These are phyloP conservation scores for Penicillium sclerotiorum DNA, from an alignment of 2,329 filamentous ascomycete species.

Conservation along the genomic window DNA sequence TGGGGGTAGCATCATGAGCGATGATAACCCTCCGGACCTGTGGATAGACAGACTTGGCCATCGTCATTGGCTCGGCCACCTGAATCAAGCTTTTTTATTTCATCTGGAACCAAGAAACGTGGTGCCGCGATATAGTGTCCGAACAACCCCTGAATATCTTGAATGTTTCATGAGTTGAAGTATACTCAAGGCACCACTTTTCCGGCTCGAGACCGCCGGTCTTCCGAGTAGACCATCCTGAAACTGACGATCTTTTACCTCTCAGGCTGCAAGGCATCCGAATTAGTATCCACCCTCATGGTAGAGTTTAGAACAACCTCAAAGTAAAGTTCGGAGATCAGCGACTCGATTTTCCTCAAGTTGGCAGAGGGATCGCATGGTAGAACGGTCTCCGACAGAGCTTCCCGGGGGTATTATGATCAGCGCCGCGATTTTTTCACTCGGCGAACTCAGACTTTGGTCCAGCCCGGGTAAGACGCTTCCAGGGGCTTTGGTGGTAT, in stretches of 20 bases:
- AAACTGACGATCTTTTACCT: neutral
- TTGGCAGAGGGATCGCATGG: neutral
- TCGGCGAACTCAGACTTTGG: too few relatives aligned
- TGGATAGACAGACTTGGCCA: slow-evolving; percentile 9
- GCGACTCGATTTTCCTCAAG: neutral
- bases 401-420: too few relatives aligned
- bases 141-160: neutral
- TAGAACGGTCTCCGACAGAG: too few relatives aligned
- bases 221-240: neutral
- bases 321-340: neutral
- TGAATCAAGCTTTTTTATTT: neutral
- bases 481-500: too few relatives aligned
- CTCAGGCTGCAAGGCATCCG: too few relatives aligned
- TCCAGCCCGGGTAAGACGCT: too few relatives aligned
- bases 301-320: neutral
- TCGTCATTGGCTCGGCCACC: slow-evolving; percentile 12
- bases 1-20: neutral
- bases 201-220: neutral
- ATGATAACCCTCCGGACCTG: slow-evolving; percentile 2
- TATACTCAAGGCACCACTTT: neutral
- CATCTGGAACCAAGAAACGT: neutral
- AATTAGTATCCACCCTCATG: neutral
- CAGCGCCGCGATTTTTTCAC: too few relatives aligned
- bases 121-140: neutral
- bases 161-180: neutral